Base-by-base conservation (phyloP, 768 basidiomycete genomes). In the Tulasnella sp. region DNA sequence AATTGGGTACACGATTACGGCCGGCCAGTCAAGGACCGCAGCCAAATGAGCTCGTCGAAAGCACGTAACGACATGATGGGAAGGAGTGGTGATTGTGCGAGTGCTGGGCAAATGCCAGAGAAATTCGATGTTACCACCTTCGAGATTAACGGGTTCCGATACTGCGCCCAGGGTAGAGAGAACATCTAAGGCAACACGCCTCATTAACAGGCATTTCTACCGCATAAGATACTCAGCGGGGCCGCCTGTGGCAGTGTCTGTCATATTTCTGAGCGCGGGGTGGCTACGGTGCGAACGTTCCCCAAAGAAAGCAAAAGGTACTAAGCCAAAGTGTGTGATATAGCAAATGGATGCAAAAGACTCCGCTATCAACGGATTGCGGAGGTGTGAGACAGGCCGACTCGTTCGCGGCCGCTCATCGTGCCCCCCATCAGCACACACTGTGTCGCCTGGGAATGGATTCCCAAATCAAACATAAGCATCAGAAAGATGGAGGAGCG, bases 391-490 rank as follows among this genome's bases (percentile, higher is more conserved):
- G 62, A 68, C 62, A 68, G 19, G 8, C 27, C 62, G 9, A 68
- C 31, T 68, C 62, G 24, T 68, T 27, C 62, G 62, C 10, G 24
- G 62, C 62, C 62, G 62, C 62, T 68, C 62, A 31, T 36, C 62
- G 62, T 18, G 31, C 62, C 27, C 18, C 62, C 62, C 31, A 34
- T 27, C 62, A 36, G 31, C 12, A 34, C 44, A 14, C 44, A 12
- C 27, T 18, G 27, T 36, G 62, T 31, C 36, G 34, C 62, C 62
- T 68, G 62, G 62, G 62, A 16, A 31, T 68, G 62, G 10, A 36
- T 36, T 68, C 27, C 62, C 62, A 68, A 68, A 68, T 68, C 62
- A 31, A 68, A 68, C 62, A 68, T 68, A 68, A 68, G 62, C 62
- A 19, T 68, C 19, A 19, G 27, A 68, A 68, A 68, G 62, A 68